Conservation (phyloP, 805 yeast species). For the Spathaspora sp. region DNA sequence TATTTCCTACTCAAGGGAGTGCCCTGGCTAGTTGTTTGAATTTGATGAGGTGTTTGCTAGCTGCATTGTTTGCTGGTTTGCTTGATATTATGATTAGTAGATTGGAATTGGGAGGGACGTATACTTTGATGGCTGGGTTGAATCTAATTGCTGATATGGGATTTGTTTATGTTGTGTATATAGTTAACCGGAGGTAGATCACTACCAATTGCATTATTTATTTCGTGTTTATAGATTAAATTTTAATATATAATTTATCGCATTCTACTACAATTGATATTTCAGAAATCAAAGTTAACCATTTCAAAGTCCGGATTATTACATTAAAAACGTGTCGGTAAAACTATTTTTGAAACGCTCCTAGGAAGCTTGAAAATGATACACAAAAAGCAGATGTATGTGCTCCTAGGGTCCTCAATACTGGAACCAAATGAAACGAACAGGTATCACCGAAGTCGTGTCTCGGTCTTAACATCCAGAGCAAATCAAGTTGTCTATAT, state of each 20-base stretch:
- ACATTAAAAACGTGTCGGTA: too few species aligned
- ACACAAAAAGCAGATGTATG: not conserved
- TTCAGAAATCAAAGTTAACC: not conserved
- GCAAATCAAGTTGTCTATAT: too few species aligned
- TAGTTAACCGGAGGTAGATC: not conserved
- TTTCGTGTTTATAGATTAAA: not conserved
- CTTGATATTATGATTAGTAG: constrained; percentile 53
- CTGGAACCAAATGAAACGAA: too few species aligned
- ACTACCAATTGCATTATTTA: not conserved
- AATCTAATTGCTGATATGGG: constrained; percentile 9
- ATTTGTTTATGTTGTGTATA: constrained; percentile 7
- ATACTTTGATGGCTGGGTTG: constrained; percentile 63
- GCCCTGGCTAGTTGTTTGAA: constrained; percentile 74
- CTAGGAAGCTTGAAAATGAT: not conserved
- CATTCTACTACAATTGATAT: not conserved
- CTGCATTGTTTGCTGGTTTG: constrained; percentile 69
- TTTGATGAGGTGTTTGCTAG: constrained; percentile 63
- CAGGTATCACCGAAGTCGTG: too few species aligned
- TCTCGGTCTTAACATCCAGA: too few species aligned
- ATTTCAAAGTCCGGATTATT: too few species aligned
- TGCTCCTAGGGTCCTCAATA: too few species aligned
- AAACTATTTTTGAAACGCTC: too few species aligned
- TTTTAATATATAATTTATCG: too few species aligned
- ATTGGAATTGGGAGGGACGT: constrained; percentile 73
- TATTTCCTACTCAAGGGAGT: constrained; percentile 67